These are phyloP conservation scores for Helianthus tuberosus DNA, from an alignment of 129 eudicot genomes.

Conservation along the genomic window DNA sequence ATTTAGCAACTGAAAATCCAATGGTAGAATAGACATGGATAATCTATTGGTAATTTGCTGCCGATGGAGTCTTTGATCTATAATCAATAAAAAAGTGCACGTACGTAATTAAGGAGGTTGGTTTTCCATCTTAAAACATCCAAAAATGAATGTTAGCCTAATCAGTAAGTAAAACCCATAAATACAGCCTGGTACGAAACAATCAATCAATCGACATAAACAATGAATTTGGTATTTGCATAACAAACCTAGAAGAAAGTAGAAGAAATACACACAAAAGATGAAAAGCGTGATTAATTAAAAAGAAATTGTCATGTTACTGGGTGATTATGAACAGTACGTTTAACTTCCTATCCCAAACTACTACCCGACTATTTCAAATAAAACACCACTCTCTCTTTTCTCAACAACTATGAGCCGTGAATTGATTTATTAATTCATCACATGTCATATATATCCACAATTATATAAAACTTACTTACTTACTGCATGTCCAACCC, in stretches of 20 bases:
- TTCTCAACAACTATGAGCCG: not conserved
- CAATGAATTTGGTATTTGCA: not conserved
- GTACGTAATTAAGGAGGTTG: not conserved
- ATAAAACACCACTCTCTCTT: not conserved
- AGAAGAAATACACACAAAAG: too few relatives aligned
- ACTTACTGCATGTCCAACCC: not conserved
- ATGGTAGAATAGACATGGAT: too few relatives aligned
- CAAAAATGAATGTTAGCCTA: slow-evolving; percentile 1
- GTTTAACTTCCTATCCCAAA: slow-evolving; percentile 6
- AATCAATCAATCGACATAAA: not conserved
- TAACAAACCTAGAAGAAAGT: too few relatives aligned
- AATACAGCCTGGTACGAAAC: not conserved
- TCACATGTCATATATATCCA: accelerated
- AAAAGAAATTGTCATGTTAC: not conserved
- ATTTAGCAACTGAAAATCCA: too few relatives aligned
- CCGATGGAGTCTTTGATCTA: too few relatives aligned
- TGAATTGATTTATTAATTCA: too few relatives aligned
- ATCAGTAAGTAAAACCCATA: not conserved
- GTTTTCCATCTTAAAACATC: not conserved
- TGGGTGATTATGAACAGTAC: not conserved
- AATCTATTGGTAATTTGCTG: too few relatives aligned
- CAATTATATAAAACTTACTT: too few relatives aligned
- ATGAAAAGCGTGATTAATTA: slow-evolving; percentile 11
- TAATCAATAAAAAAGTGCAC: not conserved
- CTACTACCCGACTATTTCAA: not conserved